Evolutionary conservation across 169 alveolate genomes (phyloP).

Genomic region (Plasmodium ovale): DNA sequence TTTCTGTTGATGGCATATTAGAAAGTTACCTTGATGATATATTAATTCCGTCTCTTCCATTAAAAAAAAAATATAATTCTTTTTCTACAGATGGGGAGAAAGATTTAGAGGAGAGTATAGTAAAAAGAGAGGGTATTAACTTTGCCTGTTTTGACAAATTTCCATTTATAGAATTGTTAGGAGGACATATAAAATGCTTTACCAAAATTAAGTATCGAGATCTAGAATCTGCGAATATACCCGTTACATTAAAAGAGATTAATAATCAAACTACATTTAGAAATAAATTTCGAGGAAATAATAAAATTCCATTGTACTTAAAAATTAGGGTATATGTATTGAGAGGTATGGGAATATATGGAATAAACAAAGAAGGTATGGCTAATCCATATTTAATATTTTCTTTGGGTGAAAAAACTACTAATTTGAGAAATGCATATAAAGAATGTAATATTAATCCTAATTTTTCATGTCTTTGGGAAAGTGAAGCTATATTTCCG

Average conservation of each 20-base stretch:
- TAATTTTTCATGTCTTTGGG: constrained; percentile 84
- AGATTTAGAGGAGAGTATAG: constrained; percentile 16
- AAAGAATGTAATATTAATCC: constrained; percentile 81
- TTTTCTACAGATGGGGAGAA: neutral
- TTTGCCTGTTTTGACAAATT: constrained; percentile 67
- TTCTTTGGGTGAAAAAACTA: constrained; percentile 82
- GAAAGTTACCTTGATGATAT: constrained; percentile 83
- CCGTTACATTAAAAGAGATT: constrained; percentile 64
- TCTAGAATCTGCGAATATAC: constrained; percentile 61
- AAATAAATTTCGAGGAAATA: constrained; percentile 82
- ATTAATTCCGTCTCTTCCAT: constrained; percentile 79
- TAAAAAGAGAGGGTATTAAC: constrained; percentile 40
- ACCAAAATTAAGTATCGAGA: constrained; percentile 63
- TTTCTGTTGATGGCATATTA: constrained; percentile 83
- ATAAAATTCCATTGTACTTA: constrained; percentile 84
- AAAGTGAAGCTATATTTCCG: constrained; percentile 87
- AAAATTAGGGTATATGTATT: constrained; percentile 87
- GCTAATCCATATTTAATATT: constrained; percentile 84
- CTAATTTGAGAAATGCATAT: constrained; percentile 77
- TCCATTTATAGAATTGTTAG: constrained; percentile 64
- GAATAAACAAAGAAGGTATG: constrained; percentile 53
- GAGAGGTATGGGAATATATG: constrained; percentile 80
- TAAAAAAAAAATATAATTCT: constrained; percentile 68
- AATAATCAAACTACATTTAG: constrained; percentile 72
- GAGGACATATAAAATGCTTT: constrained; percentile 76